Base-by-base conservation (phyloP, 495 filamentous ascomycete species). In the Aspergillus incahuasiensis region DNA sequence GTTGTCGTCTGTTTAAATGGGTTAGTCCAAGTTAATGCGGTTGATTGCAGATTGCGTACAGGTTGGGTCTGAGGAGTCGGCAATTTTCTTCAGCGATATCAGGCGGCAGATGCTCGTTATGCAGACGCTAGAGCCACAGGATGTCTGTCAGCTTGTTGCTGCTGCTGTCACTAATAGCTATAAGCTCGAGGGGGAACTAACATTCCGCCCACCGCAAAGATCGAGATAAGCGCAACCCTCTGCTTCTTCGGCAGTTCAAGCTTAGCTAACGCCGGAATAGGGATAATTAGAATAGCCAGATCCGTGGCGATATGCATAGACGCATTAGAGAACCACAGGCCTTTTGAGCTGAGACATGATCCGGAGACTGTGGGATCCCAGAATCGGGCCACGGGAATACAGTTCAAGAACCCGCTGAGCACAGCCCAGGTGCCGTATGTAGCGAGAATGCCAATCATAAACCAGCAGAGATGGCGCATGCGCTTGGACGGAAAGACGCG, bases 131-230 rank as follows among this genome's bases (percentile, higher is more conserved):
- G 32, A 32, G n/a, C n/a, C n/a, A n/a, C n/a, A n/a, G n/a, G n/a
- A n/a, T n/a, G n/a, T n/a, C n/a, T n/a, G n/a, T n/a, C n/a, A n/a
- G n/a, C n/a, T n/a, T n/a, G n/a, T n/a, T n/a, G n/a, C n/a, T n/a
- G n/a, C n/a, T n/a, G n/a, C n/a, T n/a, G n/a, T n/a, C n/a, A n/a
- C n/a, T n/a, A n/a, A n/a, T n/a, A n/a, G n/a, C n/a, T n/a, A n/a
- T n/a, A n/a, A n/a, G n/a, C n/a, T n/a, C n/a, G n/a, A n/a, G 6
- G 25, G 30, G 22, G 22, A 22, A 68, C 75, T 72, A 63, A 83
- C 80, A 80, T 74, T 48, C 70, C 68, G 43, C 79, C 80, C 28
- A 82, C 41, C 0, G 71, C 77, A 62, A 82, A 83, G n/a, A 81
- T 67, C 0, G 71, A 60, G 35, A 73, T 72, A 21, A 82, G 55